Percentiles rank a stretch among this genome's conserved stretches.
These are phyloP conservation scores for Didymella segeticola DNA, from an alignment of 2,329 filamentous ascomycete species.

Conservation along the genomic window DNA sequence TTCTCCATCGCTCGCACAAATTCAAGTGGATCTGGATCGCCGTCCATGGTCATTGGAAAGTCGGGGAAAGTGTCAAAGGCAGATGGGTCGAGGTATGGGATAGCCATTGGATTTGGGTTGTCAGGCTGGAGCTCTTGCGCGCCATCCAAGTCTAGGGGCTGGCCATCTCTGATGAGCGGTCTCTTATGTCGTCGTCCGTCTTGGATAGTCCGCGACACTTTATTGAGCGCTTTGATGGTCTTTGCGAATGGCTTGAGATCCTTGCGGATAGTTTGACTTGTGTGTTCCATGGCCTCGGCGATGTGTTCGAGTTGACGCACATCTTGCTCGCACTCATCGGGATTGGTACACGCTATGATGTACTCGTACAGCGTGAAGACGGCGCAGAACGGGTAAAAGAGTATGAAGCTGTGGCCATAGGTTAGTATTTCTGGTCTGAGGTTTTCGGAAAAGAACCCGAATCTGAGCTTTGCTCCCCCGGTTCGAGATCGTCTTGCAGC, in stretches of 20 bases:
- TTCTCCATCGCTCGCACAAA: conserved; percentile 39
- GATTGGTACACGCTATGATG: conserved; percentile 31
- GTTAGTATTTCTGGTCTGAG: not conserved
- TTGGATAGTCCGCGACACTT: conserved; percentile 35
- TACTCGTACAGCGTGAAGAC: conserved; percentile 41
- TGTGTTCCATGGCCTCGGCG: conserved; percentile 29
- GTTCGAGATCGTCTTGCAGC: not conserved
- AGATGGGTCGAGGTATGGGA: conserved; percentile 26
- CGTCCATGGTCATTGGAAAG: conserved; percentile 24
- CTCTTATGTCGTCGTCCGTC: conserved; percentile 23
- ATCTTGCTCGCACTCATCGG: conserved; percentile 35
- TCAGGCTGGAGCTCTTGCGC: not conserved
- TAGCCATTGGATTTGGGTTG: not conserved
- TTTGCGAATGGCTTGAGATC: conserved; percentile 32
- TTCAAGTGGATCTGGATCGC: conserved; percentile 30
- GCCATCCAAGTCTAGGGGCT: not conserved
- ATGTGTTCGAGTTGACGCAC: conserved; percentile 31
- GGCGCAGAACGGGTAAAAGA: conserved; percentile 40
- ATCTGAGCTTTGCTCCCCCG: not conserved
- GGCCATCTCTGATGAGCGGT: not conserved
- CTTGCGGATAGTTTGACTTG: conserved; percentile 10
- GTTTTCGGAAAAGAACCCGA: not conserved
- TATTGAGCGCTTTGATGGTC: conserved; percentile 41
- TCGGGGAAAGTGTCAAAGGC: conserved; percentile 27
- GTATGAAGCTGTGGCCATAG: conserved; percentile 29